Percentiles rank a stretch among this genome's conserved stretches.
phyloP scores from a whole-genome alignment of 2,329 filamentous ascomycete genomes.

The Nannizziopsis barbatae region DNA sequence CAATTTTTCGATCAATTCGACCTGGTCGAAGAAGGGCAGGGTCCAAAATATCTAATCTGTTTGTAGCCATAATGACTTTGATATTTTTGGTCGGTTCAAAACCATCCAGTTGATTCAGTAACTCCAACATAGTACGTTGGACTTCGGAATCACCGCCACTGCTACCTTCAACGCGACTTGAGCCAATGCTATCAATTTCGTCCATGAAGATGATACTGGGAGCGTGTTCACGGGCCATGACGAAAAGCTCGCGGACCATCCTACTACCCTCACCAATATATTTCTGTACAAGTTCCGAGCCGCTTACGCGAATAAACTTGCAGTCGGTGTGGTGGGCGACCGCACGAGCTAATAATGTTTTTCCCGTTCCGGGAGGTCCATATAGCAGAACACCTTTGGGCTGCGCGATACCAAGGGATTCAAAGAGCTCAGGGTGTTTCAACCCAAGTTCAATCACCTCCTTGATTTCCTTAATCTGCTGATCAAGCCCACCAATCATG shows the following conservation, averaged over 20 bases:
- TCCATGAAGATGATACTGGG: slow-evolving; percentile 99
- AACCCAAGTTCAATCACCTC: slow-evolving; percentile 98
- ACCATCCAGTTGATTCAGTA: slow-evolving; percentile 95
- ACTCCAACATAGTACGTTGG: slow-evolving; percentile 94
- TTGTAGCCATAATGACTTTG: slow-evolving; percentile 99
- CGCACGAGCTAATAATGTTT: slow-evolving; percentile 86
- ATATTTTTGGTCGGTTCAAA: slow-evolving; percentile 99
- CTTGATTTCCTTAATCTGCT: slow-evolving; percentile 99
- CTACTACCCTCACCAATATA: slow-evolving; percentile 97
- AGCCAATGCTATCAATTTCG: slow-evolving; percentile 98
- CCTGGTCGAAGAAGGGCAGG: slow-evolving; percentile 90
- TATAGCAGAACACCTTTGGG: slow-evolving; percentile 96
- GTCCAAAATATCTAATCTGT: slow-evolving; percentile 93
- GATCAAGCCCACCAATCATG: slow-evolving; percentile 97
- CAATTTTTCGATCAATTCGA: slow-evolving; percentile 96
- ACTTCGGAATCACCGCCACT: slow-evolving; percentile 95
- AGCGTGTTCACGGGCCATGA: slow-evolving; percentile 97
- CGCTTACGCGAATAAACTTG: slow-evolving; percentile 96
- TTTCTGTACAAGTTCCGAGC: slow-evolving; percentile 94
- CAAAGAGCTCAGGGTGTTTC: slow-evolving; percentile 96
- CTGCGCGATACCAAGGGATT: slow-evolving; percentile 96
- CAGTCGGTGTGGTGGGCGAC: slow-evolving; percentile 98
- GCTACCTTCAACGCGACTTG: slow-evolving; percentile 88
- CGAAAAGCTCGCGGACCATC: slow-evolving; percentile 97
- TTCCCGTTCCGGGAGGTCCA: slow-evolving; percentile 91